A percentile compares a stretch with the other conserved stretches of the same genome.
Conservation (phyloP, 176 grass and related monocot genomes). For the Raddia guianensis region DNA sequence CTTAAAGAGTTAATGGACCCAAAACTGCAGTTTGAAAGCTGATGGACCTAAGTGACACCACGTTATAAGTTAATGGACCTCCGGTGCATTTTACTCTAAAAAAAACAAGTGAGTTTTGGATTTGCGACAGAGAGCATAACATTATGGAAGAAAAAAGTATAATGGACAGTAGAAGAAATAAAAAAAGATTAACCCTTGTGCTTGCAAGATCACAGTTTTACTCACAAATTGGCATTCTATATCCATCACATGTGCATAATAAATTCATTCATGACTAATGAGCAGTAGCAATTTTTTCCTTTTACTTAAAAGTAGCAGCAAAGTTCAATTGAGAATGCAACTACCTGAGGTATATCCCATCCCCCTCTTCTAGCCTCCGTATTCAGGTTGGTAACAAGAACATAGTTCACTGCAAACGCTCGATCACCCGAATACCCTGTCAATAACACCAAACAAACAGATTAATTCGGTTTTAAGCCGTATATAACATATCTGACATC, state of each 20-base stretch:
- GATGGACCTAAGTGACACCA: no score
- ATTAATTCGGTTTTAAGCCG: neutral
- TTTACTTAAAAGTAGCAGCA: neutral
- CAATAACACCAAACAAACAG: neutral
- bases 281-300: neutral
- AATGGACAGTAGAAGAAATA: neutral
- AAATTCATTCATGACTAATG: neutral
- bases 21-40: no score
- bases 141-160: neutral
- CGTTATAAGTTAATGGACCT: no score
- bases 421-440: slow-evolving; percentile 61
- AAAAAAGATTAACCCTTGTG: neutral
- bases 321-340: neutral
- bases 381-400: slow-evolving; percentile 71
- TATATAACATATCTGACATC: neutral
- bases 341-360: slow-evolving; percentile 67
- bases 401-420: slow-evolving; percentile 65
- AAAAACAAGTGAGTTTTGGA: neutral
- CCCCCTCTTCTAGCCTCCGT: slow-evolving; percentile 52
- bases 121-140: neutral
- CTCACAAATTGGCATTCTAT: no score
- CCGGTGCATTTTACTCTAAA: no score
- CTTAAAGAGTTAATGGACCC: no score
- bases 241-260: neutral
- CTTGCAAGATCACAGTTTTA: neutral